Conservation (phyloP, 768 basidiomycete species). For the Macrolepiota dolichaula region DNA sequence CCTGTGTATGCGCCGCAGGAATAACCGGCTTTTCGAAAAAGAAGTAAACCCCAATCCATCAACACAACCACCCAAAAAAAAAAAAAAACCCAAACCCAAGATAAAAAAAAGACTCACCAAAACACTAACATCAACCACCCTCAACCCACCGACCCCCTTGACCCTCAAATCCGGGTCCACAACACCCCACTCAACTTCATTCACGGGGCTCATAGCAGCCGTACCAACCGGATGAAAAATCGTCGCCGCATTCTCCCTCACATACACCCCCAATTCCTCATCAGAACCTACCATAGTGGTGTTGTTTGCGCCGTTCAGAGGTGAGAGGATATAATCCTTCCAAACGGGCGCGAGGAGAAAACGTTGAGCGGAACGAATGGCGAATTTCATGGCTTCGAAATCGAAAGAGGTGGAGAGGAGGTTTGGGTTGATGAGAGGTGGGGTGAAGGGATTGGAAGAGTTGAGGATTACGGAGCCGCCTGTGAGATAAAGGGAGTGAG, state of each 20-base stretch:
- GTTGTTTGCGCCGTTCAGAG: constrained; percentile 8
- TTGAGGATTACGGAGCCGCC: constrained; percentile 36
- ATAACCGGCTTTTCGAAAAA: constrained; percentile 22
- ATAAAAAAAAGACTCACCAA: not conserved
- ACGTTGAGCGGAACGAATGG: constrained; percentile 20
- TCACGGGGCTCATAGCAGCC: constrained; percentile 25
- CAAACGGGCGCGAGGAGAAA: constrained; percentile 23
- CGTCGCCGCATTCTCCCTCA: constrained; percentile 19
- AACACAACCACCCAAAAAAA: not conserved
- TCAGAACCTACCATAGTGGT: constrained; percentile 20
- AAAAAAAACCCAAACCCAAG: not conserved
- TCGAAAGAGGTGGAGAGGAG: constrained; percentile 34
- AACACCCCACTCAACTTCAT: constrained; percentile 17
- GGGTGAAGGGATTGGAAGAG: constrained; percentile 41
- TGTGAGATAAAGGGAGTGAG: constrained; percentile 10
- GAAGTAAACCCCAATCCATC: not conserved
- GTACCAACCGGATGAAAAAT: constrained; percentile 29
- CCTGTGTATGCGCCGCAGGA: constrained; percentile 32
- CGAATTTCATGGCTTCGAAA: constrained; percentile 23
- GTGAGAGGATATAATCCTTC: constrained; percentile 23
- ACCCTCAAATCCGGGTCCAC: constrained; percentile 25
- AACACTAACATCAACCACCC: constrained; percentile 36
- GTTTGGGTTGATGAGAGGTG: constrained; percentile 48
- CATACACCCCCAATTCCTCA: constrained; percentile 21
- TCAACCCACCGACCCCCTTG: constrained; percentile 29